Percentiles rank a stretch among this genome's conserved stretches.
Evolutionary conservation across 192 early-diverging fungal species (phyloP).

Genomic region (Coemansia reversa): DNA sequence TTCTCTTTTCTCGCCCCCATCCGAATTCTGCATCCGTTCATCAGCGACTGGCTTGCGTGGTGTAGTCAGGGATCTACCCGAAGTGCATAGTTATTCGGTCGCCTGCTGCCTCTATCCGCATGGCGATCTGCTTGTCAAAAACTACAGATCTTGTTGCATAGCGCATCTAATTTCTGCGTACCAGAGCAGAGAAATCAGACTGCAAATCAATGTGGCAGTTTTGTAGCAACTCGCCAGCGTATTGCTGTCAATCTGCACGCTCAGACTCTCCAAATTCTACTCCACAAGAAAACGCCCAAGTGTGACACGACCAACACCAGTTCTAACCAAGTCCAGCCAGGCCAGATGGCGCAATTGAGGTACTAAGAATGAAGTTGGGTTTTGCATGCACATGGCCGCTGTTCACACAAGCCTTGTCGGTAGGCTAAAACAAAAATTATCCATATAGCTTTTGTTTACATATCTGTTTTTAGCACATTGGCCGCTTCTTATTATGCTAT

Average conservation of each 20-base stretch:
- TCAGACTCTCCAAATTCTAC: background rate
- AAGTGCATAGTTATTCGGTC: slow-evolving; percentile 12
- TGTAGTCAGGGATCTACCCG: slow-evolving; percentile 9
- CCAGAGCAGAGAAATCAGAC: background rate
- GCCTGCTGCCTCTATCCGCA: slow-evolving; percentile 16
- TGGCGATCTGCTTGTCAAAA: slow-evolving; percentile 11
- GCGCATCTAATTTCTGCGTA: too few species aligned
- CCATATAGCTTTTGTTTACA: background rate
- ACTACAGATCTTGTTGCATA: background rate
- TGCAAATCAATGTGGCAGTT: background rate
- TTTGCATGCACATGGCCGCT: background rate
- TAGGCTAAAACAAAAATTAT: background rate
- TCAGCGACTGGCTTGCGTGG: background rate
- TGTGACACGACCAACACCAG: too few species aligned
- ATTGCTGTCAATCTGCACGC: background rate
- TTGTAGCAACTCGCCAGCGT: background rate
- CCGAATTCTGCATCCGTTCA: background rate
- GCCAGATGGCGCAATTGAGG: background rate
- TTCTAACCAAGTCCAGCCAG: background rate
- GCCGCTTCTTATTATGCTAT: too few species aligned
- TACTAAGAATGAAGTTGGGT: background rate
- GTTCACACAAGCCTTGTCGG: background rate
- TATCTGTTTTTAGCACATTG: too few species aligned
- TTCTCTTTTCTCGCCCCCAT: background rate
- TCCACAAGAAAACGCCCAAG: too few species aligned